phyloP scores from a whole-genome alignment of 768 basidiomycete species.

The Pleurotus salmoneostramineus region DNA sequence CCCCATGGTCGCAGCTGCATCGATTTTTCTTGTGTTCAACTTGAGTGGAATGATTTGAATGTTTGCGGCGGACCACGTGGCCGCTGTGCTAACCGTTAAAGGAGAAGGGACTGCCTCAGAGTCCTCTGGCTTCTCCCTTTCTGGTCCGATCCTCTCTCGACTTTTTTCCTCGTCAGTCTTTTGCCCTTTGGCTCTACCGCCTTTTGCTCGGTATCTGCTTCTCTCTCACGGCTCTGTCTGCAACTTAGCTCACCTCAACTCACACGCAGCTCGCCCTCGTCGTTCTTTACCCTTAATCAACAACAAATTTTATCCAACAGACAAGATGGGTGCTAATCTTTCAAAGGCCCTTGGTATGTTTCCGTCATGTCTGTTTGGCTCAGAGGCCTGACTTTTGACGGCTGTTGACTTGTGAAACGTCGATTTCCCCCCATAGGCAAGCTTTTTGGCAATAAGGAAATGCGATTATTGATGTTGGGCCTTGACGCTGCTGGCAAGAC shows the following conservation, averaged over 20 bases:
- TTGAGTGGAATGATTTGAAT: background rate
- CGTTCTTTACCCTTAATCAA: constrained; percentile 56
- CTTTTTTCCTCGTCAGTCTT: constrained; percentile 7
- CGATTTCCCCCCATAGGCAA: constrained; percentile 48
- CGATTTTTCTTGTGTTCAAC: background rate
- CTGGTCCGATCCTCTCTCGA: constrained; percentile 5
- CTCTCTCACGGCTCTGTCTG: constrained; percentile 18
- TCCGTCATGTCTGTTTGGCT: constrained; percentile 14
- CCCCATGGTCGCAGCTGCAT: too few species aligned
- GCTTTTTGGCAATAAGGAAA: constrained; percentile 98
- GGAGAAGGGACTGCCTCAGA: background rate
- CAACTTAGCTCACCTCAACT: constrained; percentile 10
- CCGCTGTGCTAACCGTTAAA: background rate
- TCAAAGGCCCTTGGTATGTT: constrained; percentile 72
- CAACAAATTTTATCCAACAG: constrained; percentile 22
- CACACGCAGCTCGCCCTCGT: constrained; percentile 33
- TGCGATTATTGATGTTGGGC: constrained; percentile 95
- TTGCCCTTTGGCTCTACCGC: constrained; percentile 8
- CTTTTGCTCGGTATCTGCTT: constrained; percentile 13
- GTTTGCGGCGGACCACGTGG: too few species aligned
- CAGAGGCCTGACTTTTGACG: too few species aligned
- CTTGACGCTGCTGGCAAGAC: constrained; percentile 98
- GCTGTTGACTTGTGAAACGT: too few species aligned
- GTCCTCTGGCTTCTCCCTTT: background rate
- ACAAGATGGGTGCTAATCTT: constrained; percentile 77